Evolutionary conservation across 1,284 basidiomycete genomes (phyloP).

Genomic region (Fomitopsis betulina): DNA sequence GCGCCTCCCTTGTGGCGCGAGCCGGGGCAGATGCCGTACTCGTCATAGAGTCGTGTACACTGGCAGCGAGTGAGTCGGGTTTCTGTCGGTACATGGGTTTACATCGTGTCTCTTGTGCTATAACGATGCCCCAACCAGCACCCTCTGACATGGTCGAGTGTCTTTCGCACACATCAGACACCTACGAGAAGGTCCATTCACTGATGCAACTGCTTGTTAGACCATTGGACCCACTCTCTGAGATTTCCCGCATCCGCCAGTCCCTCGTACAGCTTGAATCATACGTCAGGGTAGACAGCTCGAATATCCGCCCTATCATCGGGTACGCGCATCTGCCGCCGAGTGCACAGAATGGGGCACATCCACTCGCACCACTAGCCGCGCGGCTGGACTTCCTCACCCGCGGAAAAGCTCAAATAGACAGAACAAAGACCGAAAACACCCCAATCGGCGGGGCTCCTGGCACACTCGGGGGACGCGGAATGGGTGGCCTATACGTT

Average conservation of each 20-base stretch:
- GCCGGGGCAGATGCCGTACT: neutral
- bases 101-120: conserved; percentile 7
- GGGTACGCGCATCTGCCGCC: neutral
- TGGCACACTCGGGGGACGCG: neutral
- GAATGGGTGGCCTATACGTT: neutral
- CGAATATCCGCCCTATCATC: conserved; percentile 6
- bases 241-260: conserved; percentile 69
- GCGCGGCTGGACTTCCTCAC: neutral
- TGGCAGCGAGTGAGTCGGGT: neutral
- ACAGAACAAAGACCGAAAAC: neutral
- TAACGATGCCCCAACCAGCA: conserved; percentile 5
- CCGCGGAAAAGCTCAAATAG: neutral
- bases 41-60: neutral
- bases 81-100: conserved; percentile 27
- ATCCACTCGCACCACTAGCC: conserved; percentile 3
- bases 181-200: neutral
- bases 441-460: neutral
- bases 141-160: conserved; percentile 3
- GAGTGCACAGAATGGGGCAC: neutral
- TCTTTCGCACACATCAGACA: conserved; percentile 3
- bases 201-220: conserved; percentile 8
- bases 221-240: conserved; percentile 65
- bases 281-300: conserved; percentile 46
- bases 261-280: conserved; percentile 69
- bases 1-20: neutral